These are phyloP conservation scores for Xylogone sp. DNA, from an alignment of 2,329 filamentous ascomycete genomes.

Conservation along the genomic window DNA sequence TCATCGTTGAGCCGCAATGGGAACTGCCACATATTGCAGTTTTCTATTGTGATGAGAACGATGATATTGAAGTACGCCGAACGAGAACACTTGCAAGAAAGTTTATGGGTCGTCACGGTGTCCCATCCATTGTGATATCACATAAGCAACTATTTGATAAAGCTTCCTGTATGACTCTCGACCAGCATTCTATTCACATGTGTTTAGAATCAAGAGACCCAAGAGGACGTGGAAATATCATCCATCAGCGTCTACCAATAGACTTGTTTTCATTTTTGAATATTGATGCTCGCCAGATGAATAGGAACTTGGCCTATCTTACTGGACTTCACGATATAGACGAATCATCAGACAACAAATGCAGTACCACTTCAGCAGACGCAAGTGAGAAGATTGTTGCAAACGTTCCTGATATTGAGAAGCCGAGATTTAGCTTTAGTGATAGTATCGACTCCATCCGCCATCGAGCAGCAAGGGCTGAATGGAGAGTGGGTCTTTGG, in stretches of 20 bases:
- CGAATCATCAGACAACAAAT: neutral
- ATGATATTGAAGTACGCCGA: conserved; percentile 32
- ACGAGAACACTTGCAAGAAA: conserved; percentile 40
- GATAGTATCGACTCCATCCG: conserved; percentile 16
- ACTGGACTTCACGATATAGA: conserved; percentile 31
- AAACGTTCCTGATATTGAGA: conserved; percentile 15
- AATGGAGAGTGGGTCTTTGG: conserved; percentile 20
- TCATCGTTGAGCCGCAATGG: conserved; percentile 40
- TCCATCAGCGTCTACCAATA: conserved; percentile 41
- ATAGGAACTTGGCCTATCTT: conserved; percentile 47
- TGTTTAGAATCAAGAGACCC: conserved; percentile 40
- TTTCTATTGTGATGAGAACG: conserved; percentile 43
- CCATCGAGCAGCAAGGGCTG: conserved; percentile 11
- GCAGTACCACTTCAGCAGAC: neutral
- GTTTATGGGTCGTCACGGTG: conserved; percentile 42
- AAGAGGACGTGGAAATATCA: conserved; percentile 28
- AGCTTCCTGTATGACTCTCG: conserved; percentile 29
- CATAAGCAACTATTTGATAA: conserved; percentile 37
- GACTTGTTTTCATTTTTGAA: conserved; percentile 46
- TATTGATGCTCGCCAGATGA: conserved; percentile 50
- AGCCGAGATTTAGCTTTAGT: conserved; percentile 12
- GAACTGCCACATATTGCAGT: conserved; percentile 45
- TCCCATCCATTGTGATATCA: conserved; percentile 46
- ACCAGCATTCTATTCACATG: conserved; percentile 42
- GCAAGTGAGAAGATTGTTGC: conserved; percentile 7